These are phyloP conservation scores for Plasmodium gonderi DNA, from an alignment of 169 alveolate genomes.

Conservation along the genomic window DNA sequence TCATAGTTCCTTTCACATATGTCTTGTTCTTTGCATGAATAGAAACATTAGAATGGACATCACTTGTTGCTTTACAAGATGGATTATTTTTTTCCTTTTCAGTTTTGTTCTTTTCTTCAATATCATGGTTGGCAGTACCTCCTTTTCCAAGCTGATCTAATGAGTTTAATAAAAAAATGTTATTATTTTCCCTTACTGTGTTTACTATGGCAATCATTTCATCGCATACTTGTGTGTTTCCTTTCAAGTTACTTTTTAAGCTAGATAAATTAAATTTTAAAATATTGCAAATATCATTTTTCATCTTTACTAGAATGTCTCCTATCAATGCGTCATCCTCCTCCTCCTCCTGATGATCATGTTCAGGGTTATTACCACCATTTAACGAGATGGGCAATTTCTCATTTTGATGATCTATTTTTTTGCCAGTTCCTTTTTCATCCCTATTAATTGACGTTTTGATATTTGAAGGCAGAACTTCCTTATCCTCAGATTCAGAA, in stretches of 20 bases:
- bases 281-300: slow-evolving; percentile 50
- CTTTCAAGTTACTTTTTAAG: slow-evolving; percentile 2
- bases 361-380: neutral
- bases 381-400: neutral
- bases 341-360: neutral
- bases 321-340: slow-evolving; percentile 59
- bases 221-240: neutral
- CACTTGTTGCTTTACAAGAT: too few relatives aligned
- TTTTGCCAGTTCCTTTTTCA: neutral
- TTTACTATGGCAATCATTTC: slow-evolving; percentile 34
- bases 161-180: slow-evolving; percentile 26
- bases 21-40: neutral
- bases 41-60: too few relatives aligned
- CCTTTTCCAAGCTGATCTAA: neutral
- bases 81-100: neutral
- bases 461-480: too few relatives aligned
- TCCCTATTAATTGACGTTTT: too few relatives aligned
- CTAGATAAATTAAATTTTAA: slow-evolving; percentile 25
- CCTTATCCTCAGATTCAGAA: too few relatives aligned
- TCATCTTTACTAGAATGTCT: slow-evolving; percentile 58
- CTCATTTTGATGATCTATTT: neutral
- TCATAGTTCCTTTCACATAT: neutral
- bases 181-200: slow-evolving; percentile 42
- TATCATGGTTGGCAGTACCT: neutral
- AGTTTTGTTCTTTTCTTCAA: neutral